phyloP scores from a whole-genome alignment of 768 basidiomycete species.

The Hygrophorus russula region DNA sequence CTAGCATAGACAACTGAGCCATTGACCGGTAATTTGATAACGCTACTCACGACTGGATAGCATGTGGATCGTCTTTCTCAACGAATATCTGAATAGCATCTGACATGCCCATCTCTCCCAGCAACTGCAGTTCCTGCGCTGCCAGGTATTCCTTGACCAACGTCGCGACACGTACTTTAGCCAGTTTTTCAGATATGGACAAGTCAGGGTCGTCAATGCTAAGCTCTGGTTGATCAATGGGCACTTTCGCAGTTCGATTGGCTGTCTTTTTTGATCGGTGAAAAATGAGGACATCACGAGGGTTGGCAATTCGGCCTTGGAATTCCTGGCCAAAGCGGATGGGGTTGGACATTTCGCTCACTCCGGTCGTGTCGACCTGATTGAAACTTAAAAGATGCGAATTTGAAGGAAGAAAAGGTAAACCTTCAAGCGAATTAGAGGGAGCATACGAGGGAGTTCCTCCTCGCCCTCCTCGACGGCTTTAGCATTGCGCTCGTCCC shows the following conservation, averaged over 20 bases:
- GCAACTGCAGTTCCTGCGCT: constrained; percentile 86
- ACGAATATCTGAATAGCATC: constrained; percentile 94
- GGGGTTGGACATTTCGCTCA: constrained; percentile 88
- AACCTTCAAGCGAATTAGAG: constrained; percentile 79
- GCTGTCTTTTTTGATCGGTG: constrained; percentile 61
- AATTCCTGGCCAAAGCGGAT: constrained; percentile 97
- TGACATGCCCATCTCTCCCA: constrained; percentile 84
- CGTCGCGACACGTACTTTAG: constrained; percentile 75
- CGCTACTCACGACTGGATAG: constrained; percentile 67
- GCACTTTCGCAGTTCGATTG: constrained; percentile 42
- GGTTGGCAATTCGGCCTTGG: constrained; percentile 83
- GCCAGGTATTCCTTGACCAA: constrained; percentile 87
- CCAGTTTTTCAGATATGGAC: constrained; percentile 58
- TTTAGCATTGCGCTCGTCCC: constrained; percentile 62
- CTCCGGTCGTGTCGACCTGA: constrained; percentile 84
- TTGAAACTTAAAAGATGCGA: background rate
- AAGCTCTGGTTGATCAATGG: constrained; percentile 67
- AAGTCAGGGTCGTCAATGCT: constrained; percentile 71
- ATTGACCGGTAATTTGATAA: background rate
- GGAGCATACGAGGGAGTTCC: constrained; percentile 62
- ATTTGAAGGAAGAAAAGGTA: background rate
- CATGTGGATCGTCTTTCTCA: constrained; percentile 94
- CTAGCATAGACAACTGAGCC: constrained; percentile 22
- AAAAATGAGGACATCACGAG: constrained; percentile 86
- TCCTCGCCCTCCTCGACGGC: constrained; percentile 55